Percentiles rank a stretch among this genome's conserved stretches.
Conservation (phyloP, 192 early-diverging fungal genomes). For the Haplosporangium gracile region DNA sequence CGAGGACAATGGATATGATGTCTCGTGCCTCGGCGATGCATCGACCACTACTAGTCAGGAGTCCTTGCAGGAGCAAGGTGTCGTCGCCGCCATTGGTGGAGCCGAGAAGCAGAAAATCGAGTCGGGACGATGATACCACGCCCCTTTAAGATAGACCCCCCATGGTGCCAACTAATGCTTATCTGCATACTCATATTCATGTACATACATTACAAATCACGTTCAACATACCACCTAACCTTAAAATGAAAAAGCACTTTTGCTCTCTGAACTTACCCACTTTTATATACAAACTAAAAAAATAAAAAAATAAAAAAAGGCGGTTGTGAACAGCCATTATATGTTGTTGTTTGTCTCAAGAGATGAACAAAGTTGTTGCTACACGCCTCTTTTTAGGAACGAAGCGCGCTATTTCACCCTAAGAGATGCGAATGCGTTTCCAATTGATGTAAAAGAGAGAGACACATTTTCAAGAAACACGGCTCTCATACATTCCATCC, state of each 20-base stretch:
- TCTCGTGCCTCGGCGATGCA: conserved; percentile 16
- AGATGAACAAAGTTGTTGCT: not conserved
- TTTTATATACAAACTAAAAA: not conserved
- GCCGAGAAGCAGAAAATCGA: not conserved
- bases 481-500: too few relatives aligned
- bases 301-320: too few relatives aligned
- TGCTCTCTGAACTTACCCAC: too few relatives aligned
- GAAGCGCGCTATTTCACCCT: too few relatives aligned
- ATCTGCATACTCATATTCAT: not conserved
- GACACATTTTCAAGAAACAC: too few relatives aligned
- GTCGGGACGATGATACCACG: not conserved
- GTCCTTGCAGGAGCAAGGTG: not conserved
- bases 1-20: conserved; percentile 61
- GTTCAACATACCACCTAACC: not conserved
- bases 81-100: not conserved
- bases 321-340: too few relatives aligned
- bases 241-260: not conserved
- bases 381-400: not conserved
- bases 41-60: not conserved
- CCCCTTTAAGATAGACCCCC: not conserved
- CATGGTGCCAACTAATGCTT: too few relatives aligned
- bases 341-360: not conserved
- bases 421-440: too few relatives aligned
- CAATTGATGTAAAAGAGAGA: too few relatives aligned
- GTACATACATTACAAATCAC: not conserved